phyloP scores from a whole-genome alignment of 2,329 filamentous ascomycete genomes.

The Alternaria consortialis region DNA sequence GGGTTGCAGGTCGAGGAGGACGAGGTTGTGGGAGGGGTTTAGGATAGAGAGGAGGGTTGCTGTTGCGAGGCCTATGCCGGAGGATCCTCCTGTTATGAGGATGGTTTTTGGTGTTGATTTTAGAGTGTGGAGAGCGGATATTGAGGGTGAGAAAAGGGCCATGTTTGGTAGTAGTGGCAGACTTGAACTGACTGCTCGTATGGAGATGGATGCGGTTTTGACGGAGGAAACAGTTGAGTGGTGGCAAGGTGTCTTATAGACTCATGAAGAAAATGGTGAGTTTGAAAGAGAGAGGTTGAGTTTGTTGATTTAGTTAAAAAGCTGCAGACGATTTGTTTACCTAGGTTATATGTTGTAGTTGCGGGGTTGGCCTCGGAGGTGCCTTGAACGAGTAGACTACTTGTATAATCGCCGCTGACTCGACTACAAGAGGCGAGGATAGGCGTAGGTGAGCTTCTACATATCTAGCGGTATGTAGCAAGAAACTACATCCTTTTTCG shows the following conservation, averaged over 20 bases:
- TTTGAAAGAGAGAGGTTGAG: not conserved
- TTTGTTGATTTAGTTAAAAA: not conserved
- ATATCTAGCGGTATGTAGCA: not conserved
- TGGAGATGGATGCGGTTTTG: not conserved
- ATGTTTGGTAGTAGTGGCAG: constrained; percentile 18
- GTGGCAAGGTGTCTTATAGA: not conserved
- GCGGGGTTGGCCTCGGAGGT: constrained; percentile 18
- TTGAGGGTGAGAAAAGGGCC: constrained; percentile 38
- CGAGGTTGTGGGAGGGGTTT: constrained; percentile 52
- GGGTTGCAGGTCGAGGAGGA: constrained; percentile 52
- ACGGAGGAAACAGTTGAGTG: not conserved
- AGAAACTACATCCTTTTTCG: not conserved
- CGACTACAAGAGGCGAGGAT: not conserved
- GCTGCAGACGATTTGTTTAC: constrained; percentile 13
- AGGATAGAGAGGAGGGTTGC: constrained; percentile 51
- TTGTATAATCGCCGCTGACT: constrained; percentile 7
- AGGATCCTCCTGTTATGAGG: constrained; percentile 53
- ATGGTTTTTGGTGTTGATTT: constrained; percentile 43
- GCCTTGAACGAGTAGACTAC: not conserved
- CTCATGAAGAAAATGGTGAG: too few species aligned
- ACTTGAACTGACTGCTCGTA: not conserved
- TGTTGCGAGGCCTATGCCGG: constrained; percentile 55
- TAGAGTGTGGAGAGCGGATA: constrained; percentile 28
- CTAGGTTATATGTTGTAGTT: constrained; percentile 23
- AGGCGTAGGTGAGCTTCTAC: not conserved